These are phyloP conservation scores for Quercus tomentella DNA, from an alignment of 331 rosid species.

Conservation along the genomic window DNA sequence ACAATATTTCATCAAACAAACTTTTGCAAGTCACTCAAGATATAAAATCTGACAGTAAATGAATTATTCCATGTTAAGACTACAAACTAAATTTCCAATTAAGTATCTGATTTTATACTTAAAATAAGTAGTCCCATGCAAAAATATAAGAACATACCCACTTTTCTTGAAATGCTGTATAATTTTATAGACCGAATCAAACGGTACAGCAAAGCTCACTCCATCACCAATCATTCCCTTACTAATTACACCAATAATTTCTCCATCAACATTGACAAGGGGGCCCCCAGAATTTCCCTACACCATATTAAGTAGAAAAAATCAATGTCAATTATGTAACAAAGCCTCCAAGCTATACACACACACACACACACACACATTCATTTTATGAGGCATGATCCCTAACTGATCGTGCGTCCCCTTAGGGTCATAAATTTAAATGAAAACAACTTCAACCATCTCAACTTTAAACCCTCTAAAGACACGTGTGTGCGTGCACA, in stretches of 20 bases:
- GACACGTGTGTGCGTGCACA: too few species aligned
- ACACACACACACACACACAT: too few species aligned
- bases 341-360: not conserved
- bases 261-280: slow-evolving; percentile 87
- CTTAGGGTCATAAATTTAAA: not conserved
- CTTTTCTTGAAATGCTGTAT: slow-evolving; percentile 71
- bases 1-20: not conserved
- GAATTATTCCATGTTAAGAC: not conserved
- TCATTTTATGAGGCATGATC: too few species aligned
- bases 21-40: not conserved
- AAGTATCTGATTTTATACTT: not conserved
- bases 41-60: not conserved
- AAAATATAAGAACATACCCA: slow-evolving; percentile 43
- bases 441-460: not conserved
- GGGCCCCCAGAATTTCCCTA: slow-evolving; percentile 99
- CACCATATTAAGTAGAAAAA: slow-evolving; percentile 7
- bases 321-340: not conserved
- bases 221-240: slow-evolving; percentile 75
- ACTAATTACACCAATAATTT: slow-evolving; percentile 77
- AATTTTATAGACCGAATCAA: slow-evolving; percentile 67
- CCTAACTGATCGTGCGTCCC: too few species aligned
- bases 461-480: not conserved
- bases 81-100: not conserved
- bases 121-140: not conserved
- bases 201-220: slow-evolving; percentile 80